These are phyloP conservation scores for Alliaria petiolata DNA, from an alignment of 345 rosid genomes.

Conservation along the genomic window DNA sequence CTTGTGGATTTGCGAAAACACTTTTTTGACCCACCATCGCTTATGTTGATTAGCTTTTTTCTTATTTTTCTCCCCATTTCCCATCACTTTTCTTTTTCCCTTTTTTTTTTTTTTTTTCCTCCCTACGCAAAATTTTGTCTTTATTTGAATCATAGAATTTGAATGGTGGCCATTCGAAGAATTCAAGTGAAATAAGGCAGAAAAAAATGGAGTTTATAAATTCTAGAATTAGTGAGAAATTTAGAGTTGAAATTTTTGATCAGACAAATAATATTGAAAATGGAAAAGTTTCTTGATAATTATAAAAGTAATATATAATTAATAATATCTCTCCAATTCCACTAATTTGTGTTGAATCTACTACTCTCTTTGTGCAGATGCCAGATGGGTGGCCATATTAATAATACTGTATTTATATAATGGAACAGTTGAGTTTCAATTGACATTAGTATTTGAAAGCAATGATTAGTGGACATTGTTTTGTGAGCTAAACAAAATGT, in stretches of 20 bases:
- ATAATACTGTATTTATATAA: slow-evolving; percentile 15
- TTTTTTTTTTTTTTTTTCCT: neutral
- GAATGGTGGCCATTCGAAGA: slow-evolving; percentile 8
- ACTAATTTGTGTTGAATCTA: neutral
- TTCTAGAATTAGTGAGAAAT: neutral
- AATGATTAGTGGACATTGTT: slow-evolving; percentile 36
- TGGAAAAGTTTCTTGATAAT: neutral
- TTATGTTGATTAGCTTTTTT: slow-evolving; percentile 23
- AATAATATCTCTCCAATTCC: neutral
- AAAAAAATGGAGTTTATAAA: neutral
- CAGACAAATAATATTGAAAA: neutral
- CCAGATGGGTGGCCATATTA: neutral
- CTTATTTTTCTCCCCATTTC: slow-evolving; percentile 22
- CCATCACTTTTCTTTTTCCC: slow-evolving; percentile 18
- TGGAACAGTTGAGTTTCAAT: slow-evolving; percentile 25
- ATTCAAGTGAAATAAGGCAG: neutral
- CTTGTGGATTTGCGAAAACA: slow-evolving; percentile 34
- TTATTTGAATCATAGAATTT: slow-evolving; percentile 15
- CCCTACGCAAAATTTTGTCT: slow-evolving; percentile 25
- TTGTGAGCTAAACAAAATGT: neutral
- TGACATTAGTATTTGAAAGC: slow-evolving; percentile 23
- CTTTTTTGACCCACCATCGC: slow-evolving; percentile 39
- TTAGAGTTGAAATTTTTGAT: neutral
- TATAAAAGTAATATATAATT: neutral
- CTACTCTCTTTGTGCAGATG: neutral